Evolutionary conservation across 2,329 filamentous ascomycete genomes (phyloP).

Genomic region (Penicillium capsulatum): DNA sequence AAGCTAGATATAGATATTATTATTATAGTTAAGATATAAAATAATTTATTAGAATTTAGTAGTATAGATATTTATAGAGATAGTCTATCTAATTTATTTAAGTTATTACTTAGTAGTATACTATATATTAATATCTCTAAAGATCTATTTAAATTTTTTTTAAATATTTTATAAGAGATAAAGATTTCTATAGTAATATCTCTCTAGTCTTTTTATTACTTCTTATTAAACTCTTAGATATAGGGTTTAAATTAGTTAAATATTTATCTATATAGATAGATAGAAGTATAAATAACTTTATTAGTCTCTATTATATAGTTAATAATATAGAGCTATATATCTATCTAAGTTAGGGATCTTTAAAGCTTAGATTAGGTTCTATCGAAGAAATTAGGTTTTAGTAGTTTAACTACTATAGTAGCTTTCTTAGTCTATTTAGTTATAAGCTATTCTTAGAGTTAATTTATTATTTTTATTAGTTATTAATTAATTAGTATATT

Average conservation of each 20-base stretch:
- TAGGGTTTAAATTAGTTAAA: conserved; percentile 6
- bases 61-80: no score
- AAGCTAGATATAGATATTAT: no score
- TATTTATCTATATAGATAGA: not conserved
- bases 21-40: no score
- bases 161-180: no score
- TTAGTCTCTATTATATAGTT: not conserved
- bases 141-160: conserved; percentile 3
- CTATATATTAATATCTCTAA: no score
- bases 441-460: no score
- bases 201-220: conserved; percentile 5
- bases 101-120: no score
- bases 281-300: conserved; percentile 8
- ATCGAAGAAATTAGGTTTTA: conserved; percentile 4
- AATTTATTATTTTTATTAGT: not conserved
- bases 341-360: conserved; percentile 4
- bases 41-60: no score
- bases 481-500: no score
- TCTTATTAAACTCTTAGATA: conserved; percentile 5
- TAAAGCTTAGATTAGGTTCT: conserved; percentile 2
- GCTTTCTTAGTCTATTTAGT: not conserved
- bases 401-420: not conserved
- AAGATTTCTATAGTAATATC: conserved; percentile 3
- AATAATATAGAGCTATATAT: conserved; percentile 3
- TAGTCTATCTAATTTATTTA: no score